A percentile compares a stretch with the other conserved stretches of the same genome.
phyloP scores from a whole-genome alignment of 208 protist genomes.

The Trypanosoma vivax region DNA sequence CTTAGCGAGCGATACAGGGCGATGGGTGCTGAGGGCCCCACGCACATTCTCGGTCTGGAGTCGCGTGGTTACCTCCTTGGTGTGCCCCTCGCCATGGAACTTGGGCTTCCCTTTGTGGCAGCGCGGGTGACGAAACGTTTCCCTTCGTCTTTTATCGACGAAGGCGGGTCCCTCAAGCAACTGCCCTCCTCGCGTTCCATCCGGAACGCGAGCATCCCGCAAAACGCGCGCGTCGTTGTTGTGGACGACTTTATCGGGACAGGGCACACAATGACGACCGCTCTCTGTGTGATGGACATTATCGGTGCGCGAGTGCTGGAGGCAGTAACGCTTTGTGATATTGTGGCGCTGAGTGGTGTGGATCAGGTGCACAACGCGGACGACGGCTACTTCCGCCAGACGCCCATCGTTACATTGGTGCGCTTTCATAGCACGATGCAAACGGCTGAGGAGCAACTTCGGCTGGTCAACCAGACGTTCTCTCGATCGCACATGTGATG shows the following conservation, averaged over 20 bases:
- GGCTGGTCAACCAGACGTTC: not conserved
- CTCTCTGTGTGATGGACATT: constrained; percentile 58
- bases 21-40: constrained; percentile 52
- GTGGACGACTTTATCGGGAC: constrained; percentile 86
- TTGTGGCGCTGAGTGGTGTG: constrained; percentile 56
- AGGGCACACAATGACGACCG: constrained; percentile 59
- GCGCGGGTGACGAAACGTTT: constrained; percentile 40
- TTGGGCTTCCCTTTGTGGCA: constrained; percentile 73
- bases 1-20: constrained; percentile 53
- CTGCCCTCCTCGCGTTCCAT: constrained; percentile 37
- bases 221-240: constrained; percentile 60
- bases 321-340: constrained; percentile 60
- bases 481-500: not conserved
- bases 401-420: constrained; percentile 74
- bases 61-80: constrained; percentile 72
- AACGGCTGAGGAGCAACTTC: constrained; percentile 10
- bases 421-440: constrained; percentile 38
- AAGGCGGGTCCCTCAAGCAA: constrained; percentile 18
- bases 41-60: constrained; percentile 72
- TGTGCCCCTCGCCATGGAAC: constrained; percentile 62
- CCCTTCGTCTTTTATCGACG: constrained; percentile 40
- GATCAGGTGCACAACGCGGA: constrained; percentile 48
- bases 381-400: constrained; percentile 30
- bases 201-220: constrained; percentile 51
- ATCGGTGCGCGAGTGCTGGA: constrained; percentile 61